Evolutionary conservation across 2,329 filamentous ascomycete species (phyloP), one percentile per base, ranked within the genome.

Genomic region (Verticillium albo-atrum): DNA sequence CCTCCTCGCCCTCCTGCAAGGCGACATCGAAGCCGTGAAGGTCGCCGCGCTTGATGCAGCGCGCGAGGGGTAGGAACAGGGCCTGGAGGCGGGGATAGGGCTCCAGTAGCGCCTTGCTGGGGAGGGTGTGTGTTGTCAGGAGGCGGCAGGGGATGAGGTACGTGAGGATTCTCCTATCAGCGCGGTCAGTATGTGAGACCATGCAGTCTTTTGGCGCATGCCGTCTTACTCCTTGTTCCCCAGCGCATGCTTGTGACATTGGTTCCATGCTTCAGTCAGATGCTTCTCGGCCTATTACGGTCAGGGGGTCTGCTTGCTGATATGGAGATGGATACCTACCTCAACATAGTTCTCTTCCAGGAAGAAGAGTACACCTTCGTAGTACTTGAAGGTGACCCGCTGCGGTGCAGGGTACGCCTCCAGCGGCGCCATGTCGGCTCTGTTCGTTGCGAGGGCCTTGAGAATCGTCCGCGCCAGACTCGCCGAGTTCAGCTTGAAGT

Each of bases 91-190:
- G 83, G 12, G 94, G 92, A 67, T 90, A 95, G 5, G 87, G 88
- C 47, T 83, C 79, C 1, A 99, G 82, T 1, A 98, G 82, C 54
- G 79, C 72, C 58, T 82, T 76, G 57, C 86, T 92, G 1, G 95
- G 96, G 2, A 99, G 84, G 0, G 88, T 90, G 70, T 97, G 92
- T 28, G 85, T 91, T 3, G 91, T 98, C 59, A 99, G 83, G 32
- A 99, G 85, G 65, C 92, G 92, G 64, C 93, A 97, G 0, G 95
- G 95, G 57, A 99, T 93, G 12, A 99, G 86, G 68, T 99, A 99
- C 2, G 90, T 96, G 30, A 99, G 82, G 58, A 99, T 98, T 59
- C 95, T 83, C 69, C 91, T 95, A 65, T 6, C 20, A 6, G 4
- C 30, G 25, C 3, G 34, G 59, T 30, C 26, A 27, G 25, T 53